Percentiles rank a stretch among this genome's conserved stretches.
These are phyloP conservation scores for Aureobasidium subglaciale DNA, from an alignment of 2,329 filamentous ascomycete species.

Conservation along the genomic window DNA sequence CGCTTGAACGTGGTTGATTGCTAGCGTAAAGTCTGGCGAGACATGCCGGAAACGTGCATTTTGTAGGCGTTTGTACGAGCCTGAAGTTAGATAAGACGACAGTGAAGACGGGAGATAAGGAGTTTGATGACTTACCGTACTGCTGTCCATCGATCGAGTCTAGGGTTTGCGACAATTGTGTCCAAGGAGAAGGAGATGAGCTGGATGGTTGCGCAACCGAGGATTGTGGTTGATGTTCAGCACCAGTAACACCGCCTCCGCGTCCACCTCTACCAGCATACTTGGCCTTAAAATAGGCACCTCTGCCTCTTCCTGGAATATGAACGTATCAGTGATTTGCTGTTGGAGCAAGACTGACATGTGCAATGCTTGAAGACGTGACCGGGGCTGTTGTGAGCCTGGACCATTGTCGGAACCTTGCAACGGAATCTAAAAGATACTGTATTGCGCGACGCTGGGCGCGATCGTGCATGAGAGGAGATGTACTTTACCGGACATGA, in stretches of 20 bases:
- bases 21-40: conserved; percentile 23
- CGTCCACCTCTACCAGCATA: conserved; percentile 20
- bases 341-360: conserved; percentile 13
- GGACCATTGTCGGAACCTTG: conserved; percentile 9
- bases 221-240: background rate
- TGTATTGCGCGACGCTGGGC: conserved; percentile 3
- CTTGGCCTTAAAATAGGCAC: conserved; percentile 25
- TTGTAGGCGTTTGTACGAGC: conserved; percentile 27
- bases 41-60: conserved; percentile 23
- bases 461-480: conserved; percentile 3
- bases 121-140: conserved; percentile 23
- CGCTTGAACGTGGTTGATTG: conserved; percentile 29
- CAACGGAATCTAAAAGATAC: background rate
- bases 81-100: conserved; percentile 17
- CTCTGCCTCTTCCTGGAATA: conserved; percentile 22
- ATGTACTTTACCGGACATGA: conserved; percentile 9
- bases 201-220: background rate
- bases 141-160: conserved; percentile 24
- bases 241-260: background rate
- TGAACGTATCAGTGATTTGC: conserved; percentile 7
- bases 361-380: background rate
- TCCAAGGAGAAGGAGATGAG: background rate
- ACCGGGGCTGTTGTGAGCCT: conserved; percentile 12
- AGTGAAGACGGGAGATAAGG: background rate
- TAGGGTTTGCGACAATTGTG: background rate